phyloP scores from a whole-genome alignment of 495 filamentous ascomycete genomes.

The Annulohypoxylon moriforme region DNA sequence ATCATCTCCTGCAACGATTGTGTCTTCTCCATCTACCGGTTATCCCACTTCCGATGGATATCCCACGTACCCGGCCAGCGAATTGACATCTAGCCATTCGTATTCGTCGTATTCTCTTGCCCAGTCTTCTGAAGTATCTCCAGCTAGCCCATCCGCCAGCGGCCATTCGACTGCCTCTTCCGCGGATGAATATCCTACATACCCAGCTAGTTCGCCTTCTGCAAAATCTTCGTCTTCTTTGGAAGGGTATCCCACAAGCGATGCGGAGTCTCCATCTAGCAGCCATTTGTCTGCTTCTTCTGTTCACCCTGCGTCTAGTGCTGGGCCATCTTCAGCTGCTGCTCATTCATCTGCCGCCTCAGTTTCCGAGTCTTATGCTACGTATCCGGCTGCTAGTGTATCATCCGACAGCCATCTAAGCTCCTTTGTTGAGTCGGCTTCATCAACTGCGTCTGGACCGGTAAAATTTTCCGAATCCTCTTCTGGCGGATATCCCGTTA shows the following conservation, averaged over 20 bases:
- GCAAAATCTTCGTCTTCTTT: slow-evolving; percentile 10
- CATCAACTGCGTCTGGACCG: slow-evolving; percentile 12
- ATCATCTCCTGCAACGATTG: slow-evolving; percentile 5
- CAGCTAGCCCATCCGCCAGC: slow-evolving; percentile 19
- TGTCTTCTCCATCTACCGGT: not conserved
- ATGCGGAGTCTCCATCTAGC: slow-evolving; percentile 8
- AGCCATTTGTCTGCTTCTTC: not conserved
- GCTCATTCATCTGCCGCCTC: slow-evolving; percentile 19
- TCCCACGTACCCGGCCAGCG: slow-evolving; percentile 12
- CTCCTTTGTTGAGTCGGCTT: slow-evolving; percentile 3
- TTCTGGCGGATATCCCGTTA: not conserved
- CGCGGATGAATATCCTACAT: slow-evolving; percentile 22
- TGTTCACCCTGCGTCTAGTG: slow-evolving; percentile 12
- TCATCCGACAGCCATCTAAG: slow-evolving; percentile 16
- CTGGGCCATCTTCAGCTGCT: slow-evolving; percentile 10
- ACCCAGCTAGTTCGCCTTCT: slow-evolving; percentile 17
- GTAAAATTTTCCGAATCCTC: not conserved
- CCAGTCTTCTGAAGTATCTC: slow-evolving; percentile 11
- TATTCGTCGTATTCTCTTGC: slow-evolving; percentile 3
- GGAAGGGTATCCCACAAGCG: slow-evolving; percentile 8
- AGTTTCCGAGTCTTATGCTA: slow-evolving; percentile 6
- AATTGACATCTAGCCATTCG: not conserved
- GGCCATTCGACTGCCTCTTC: slow-evolving; percentile 18
- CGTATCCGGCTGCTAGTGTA: slow-evolving; percentile 16
- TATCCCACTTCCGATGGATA: slow-evolving; percentile 7